Evolutionary conservation across 495 filamentous ascomycete genomes (phyloP).

Genomic region (Apodospora peruviana): DNA sequence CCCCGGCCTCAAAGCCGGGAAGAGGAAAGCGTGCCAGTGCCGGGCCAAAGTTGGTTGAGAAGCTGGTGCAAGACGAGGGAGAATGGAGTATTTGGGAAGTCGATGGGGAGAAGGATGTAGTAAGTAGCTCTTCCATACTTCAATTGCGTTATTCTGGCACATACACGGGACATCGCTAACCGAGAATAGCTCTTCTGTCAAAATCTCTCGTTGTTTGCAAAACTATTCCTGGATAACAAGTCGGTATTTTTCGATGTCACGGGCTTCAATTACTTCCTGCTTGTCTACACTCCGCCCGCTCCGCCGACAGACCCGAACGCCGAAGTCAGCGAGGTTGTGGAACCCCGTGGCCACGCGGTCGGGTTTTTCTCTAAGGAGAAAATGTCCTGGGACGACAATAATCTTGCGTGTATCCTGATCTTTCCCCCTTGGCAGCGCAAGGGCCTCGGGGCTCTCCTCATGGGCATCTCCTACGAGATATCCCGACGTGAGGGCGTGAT

Average conservation of each 20-base stretch:
- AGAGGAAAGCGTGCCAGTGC: conserved; percentile 31
- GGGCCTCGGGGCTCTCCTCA: conserved; percentile 81
- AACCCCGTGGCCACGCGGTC: conserved; percentile 53
- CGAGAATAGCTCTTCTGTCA: conserved; percentile 88
- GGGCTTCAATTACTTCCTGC: conserved; percentile 91
- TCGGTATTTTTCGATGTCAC: conserved; percentile 96
- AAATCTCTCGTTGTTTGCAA: conserved; percentile 94
- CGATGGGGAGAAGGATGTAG: conserved; percentile 77
- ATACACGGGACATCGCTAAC: no score
- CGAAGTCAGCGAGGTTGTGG: conserved; percentile 2
- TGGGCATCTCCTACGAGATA: conserved; percentile 89
- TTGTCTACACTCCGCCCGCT: conserved; percentile 57
- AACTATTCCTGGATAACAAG: conserved; percentile 96
- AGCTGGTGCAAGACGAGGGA: conserved; percentile 49
- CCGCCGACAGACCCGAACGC: conserved; percentile 24
- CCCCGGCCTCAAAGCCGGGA: conserved; percentile 33
- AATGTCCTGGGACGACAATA: conserved; percentile 97
- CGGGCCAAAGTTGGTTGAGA: conserved; percentile 48
- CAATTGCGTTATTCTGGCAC: no score
- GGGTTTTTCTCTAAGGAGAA: conserved; percentile 99
- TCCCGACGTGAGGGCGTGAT: conserved; percentile 78
- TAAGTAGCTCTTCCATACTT: conserved; percentile 38
- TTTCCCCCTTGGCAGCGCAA: conserved; percentile 94
- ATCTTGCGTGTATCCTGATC: conserved; percentile 91
- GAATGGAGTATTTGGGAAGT: conserved; percentile 76